phyloP scores from a whole-genome alignment of 768 basidiomycete genomes.

The Lyophyllum atratum region DNA sequence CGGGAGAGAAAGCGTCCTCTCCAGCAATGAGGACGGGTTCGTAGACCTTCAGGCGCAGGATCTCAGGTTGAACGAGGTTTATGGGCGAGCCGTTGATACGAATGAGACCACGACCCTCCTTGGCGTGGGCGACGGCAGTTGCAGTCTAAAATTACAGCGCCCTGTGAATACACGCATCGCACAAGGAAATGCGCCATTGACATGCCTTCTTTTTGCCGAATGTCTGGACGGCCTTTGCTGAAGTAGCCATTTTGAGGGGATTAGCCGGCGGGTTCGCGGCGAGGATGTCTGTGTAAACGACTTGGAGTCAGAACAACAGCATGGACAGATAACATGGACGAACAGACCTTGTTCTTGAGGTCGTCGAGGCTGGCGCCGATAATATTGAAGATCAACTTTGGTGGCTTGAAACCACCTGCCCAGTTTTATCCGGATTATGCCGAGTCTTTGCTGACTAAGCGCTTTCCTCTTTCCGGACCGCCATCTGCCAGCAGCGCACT shows the following conservation, averaged over 20 bases:
- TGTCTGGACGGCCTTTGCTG: conserved; percentile 92
- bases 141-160: conserved; percentile 66
- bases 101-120: conserved; percentile 94
- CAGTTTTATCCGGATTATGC: conserved; percentile 37
- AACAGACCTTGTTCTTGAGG: conserved; percentile 44
- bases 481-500: conserved; percentile 6
- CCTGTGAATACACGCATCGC: conserved; percentile 10
- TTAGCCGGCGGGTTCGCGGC: conserved; percentile 28
- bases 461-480: conserved; percentile 12
- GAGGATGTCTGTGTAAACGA: conserved; percentile 6
- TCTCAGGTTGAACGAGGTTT: conserved; percentile 91
- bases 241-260: conserved; percentile 62
- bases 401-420: conserved; percentile 44
- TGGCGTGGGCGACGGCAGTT: conserved; percentile 96
- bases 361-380: conserved; percentile 44
- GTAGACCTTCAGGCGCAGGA: conserved; percentile 97
- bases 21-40: conserved; percentile 95
- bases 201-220: conserved; percentile 99
- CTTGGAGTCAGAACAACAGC: background rate
- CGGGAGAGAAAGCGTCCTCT: conserved; percentile 79
- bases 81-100: conserved; percentile 97
- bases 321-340: background rate
- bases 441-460: conserved; percentile 38
- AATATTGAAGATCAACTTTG: conserved; percentile 26
- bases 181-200: conserved; percentile 8